Evolutionary conservation across 2,329 filamentous ascomycete genomes (phyloP).

Genomic region (Leptographium lundbergii): DNA sequence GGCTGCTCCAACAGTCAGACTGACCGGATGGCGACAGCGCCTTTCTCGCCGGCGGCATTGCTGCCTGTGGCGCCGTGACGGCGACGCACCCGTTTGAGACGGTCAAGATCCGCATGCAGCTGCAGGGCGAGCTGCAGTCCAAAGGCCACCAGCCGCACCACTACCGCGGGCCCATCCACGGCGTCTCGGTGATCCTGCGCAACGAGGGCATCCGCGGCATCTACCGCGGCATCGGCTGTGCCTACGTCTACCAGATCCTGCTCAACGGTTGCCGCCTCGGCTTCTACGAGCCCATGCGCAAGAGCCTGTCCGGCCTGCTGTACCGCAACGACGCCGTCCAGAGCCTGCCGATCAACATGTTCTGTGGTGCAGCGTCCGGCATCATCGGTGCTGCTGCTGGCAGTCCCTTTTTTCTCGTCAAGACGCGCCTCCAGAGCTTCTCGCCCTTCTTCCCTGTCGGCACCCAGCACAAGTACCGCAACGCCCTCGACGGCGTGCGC

Average conservation of each 20-base stretch:
- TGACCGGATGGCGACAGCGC: constrained; percentile 36
- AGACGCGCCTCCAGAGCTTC: constrained; percentile 89
- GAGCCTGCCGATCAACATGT: constrained; percentile 82
- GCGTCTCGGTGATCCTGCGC: constrained; percentile 74
- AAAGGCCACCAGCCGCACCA: constrained; percentile 75
- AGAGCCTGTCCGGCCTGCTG: constrained; percentile 53
- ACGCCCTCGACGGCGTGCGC: constrained; percentile 68
- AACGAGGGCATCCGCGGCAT: constrained; percentile 82
- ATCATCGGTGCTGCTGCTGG: constrained; percentile 86
- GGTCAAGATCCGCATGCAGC: constrained; percentile 94
- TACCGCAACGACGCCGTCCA: constrained; percentile 65
- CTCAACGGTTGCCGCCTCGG: constrained; percentile 93
- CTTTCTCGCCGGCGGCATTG: constrained; percentile 92
- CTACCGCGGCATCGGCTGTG: constrained; percentile 79
- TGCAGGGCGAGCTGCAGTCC: constrained; percentile 87
- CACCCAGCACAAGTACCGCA: constrained; percentile 88
- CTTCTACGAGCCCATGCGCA: constrained; percentile 92
- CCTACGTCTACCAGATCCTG: constrained; percentile 91
- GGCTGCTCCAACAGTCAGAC: background rate
- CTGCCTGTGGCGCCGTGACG: constrained; percentile 92
- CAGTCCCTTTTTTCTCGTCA: constrained; percentile 94
- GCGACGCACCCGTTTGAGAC: constrained; percentile 98
- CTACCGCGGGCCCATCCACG: constrained; percentile 86
- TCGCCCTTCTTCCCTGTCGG: constrained; percentile 88
- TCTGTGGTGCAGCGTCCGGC: constrained; percentile 79